These are phyloP conservation scores for Suhomyces panamericanus DNA, from an alignment of 1,139 yeast genomes.

Conservation along the genomic window DNA sequence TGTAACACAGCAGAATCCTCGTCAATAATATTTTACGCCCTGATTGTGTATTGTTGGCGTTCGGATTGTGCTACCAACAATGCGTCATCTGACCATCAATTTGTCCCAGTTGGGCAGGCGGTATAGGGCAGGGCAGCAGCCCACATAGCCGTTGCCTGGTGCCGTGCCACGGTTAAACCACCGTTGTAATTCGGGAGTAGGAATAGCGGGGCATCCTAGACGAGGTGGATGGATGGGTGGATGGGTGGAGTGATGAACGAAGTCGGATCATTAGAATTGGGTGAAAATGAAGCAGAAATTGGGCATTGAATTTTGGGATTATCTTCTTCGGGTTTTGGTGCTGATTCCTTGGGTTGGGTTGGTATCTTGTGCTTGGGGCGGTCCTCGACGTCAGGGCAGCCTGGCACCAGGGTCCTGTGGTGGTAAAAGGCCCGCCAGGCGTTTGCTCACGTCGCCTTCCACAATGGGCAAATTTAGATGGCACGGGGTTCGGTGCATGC, in stretches of 20 bases:
- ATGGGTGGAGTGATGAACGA: not conserved
- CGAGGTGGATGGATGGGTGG: not conserved
- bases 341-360: too few relatives aligned
- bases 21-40: slow-evolving; percentile 8
- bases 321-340: too few relatives aligned
- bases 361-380: too few relatives aligned
- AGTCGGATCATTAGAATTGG: too few relatives aligned
- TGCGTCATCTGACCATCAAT: slow-evolving; percentile 1
- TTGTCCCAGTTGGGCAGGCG: slow-evolving; percentile 5
- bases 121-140: not conserved
- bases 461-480: too few relatives aligned
- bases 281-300: too few relatives aligned
- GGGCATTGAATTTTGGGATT: too few relatives aligned
- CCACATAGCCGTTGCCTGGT: slow-evolving; percentile 3
- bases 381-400: too few relatives aligned
- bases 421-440: too few relatives aligned
- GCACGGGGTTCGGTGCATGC: too few relatives aligned
- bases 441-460: too few relatives aligned
- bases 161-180: slow-evolving; percentile 3
- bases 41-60: slow-evolving; percentile 3
- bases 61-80: slow-evolving; percentile 5
- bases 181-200: not conserved
- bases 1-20: slow-evolving; percentile 8
- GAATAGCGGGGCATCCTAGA: not conserved
- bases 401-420: too few relatives aligned